Evolutionary conservation across 1,284 basidiomycete species (phyloP), one percentile per base, ranked within the genome.

Genomic region (Cerioporus squamosus): DNA sequence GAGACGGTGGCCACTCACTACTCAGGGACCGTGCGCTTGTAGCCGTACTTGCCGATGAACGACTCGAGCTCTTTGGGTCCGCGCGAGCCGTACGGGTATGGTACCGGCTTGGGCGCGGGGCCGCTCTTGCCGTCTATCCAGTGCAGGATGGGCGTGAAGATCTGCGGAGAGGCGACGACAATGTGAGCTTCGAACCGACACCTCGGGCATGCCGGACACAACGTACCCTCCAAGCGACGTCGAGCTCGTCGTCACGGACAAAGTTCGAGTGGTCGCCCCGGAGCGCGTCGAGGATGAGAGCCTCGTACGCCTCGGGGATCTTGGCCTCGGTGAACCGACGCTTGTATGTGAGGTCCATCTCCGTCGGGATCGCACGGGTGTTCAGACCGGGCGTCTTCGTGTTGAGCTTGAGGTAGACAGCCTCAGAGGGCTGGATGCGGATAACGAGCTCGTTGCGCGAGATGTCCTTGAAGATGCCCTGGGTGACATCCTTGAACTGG

Each of bases 311-410:
- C 79, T 96, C 94, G 23, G 95, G 95, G 61, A 97, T 95, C 74
- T 90, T 89, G 56, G 86, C 78, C 60, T 95, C 94, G 40, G 85
- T 80, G 81, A 97, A 98, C 51, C 96, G 88, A 61, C 91, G 83
- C 85, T 97, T 96, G 84, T 98, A 98, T 22, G 95, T 96, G 68
- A 98, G 77, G 78, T 98, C 95, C 90, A 98, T 95, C 77, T 98
- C 96, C 47, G 91, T 93, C 39, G 95, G 94, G 58, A 98, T 85
- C 44, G 93, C 93, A 49, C 93, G 87, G 59, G 94, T 96, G 69
- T 89, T 80, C 63, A 97, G 83, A 23, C 95, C 96, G 51, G 96
- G 95, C 5, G 88, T 88, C 81, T 98, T 98, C 47, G 91, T 84
- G 80, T 98, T 98, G 74, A 97, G 79, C 79, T 98, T 98, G 66